Base-by-base conservation (phyloP, 371 early-diverging fungal genomes). In the Mortierella sp. region DNA sequence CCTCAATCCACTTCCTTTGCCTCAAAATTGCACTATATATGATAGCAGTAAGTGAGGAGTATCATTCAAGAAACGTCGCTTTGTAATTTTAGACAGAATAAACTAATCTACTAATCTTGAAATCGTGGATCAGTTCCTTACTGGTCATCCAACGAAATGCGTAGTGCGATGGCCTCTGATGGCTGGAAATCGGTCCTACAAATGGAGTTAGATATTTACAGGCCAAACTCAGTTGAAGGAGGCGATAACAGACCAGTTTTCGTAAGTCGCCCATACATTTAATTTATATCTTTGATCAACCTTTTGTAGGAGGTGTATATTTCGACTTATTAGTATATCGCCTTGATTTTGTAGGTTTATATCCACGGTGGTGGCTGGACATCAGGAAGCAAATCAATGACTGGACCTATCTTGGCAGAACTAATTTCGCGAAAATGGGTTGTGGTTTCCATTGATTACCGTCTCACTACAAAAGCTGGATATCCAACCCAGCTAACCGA, bases 401-500 rank as follows among this genome's bases (percentile, higher is more conserved):
- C 81, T 4, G 84, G 87, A 67, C 87, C 90, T 10, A 65, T 84
- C 38, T 61, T 87, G 57, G 74, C 86, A 4, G 66, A 86, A 28
- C 63, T 89, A 32, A 62, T 87, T 13, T 72, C 77, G 13, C 86
- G 86, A 48, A 72, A 79, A 61, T 90, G 90, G 89, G 79, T 93
- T 21, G 88, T 93, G 43, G 92, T 94, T 24, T 88, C 90, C 62
- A 78, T 92, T 70, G 91, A 91, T 40, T 90, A 93, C 83, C 88
- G 94, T 36, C 83, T 92, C 40, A 81, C 85, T 0, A 86, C 94
- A 15, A 83, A 81, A 43, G 84, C 84, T 45, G 76, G 87, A 10
- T 92, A 92, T 60, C 89, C 91, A 7, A 86, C 88, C 21, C 94
- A 93, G 70, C 70, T 95, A 36, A 83, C 86, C 11, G 94, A 95